phyloP scores from a whole-genome alignment of 2,329 filamentous ascomycete species.

The Ophiostoma sp. region DNA sequence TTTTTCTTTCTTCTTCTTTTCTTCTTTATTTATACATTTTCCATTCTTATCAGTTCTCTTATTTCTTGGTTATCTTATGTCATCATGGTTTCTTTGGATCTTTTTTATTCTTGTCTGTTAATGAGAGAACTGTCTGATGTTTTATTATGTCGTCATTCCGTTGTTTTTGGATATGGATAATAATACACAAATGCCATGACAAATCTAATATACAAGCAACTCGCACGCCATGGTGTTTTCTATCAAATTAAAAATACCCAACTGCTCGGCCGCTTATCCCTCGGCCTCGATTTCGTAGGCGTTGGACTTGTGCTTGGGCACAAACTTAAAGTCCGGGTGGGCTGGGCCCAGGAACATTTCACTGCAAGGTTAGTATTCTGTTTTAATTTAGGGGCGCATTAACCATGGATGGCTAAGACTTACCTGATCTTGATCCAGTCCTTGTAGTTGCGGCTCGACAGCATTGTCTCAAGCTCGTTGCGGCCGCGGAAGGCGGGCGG shows the following conservation, averaged over 20 bases:
- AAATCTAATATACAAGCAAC: background rate
- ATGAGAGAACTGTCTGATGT: slow-evolving; percentile 4
- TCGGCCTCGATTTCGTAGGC: slow-evolving; percentile 70
- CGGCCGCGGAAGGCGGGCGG: slow-evolving; percentile 78
- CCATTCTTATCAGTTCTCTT: background rate
- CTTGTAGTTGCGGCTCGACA: slow-evolving; percentile 85
- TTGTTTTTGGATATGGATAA: background rate
- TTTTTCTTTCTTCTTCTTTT: too few relatives aligned
- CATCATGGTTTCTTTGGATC: background rate
- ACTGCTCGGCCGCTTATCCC: slow-evolving; percentile 9
- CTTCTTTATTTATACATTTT: background rate
- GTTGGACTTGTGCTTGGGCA: slow-evolving; percentile 97
- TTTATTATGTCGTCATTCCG: background rate
- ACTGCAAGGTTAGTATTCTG: slow-evolving; percentile 43
- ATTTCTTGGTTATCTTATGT: background rate
- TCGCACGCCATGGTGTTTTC: background rate
- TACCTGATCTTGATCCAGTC: slow-evolving; percentile 99
- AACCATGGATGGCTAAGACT: background rate
- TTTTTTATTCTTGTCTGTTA: background rate
- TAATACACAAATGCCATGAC: background rate
- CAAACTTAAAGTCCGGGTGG: slow-evolving; percentile 84
- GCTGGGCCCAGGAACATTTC: slow-evolving; percentile 97
- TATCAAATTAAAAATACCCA: background rate
- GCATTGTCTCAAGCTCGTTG: slow-evolving; percentile 87
- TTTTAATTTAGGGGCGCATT: background rate